Percentiles rank a stretch among this genome's conserved stretches.
phyloP scores from a whole-genome alignment of 2,329 filamentous ascomycete genomes.

The Fusarium redolens region DNA sequence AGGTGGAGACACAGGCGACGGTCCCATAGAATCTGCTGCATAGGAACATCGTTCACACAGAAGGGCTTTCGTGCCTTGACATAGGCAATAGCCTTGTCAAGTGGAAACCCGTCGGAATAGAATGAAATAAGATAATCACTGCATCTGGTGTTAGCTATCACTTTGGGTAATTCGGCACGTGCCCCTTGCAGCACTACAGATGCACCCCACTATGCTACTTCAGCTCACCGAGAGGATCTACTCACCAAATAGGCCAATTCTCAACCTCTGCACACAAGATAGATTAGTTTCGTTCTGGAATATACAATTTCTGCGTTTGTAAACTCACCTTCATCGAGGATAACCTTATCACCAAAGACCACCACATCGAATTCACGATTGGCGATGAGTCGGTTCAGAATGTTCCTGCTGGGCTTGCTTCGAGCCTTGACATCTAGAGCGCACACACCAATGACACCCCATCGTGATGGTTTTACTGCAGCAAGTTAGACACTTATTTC shows the following conservation, averaged over 20 bases:
- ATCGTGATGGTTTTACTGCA: constrained; percentile 66
- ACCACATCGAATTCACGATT: constrained; percentile 96
- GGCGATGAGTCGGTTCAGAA: constrained; percentile 89
- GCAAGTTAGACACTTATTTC: constrained; percentile 43
- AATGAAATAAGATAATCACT: constrained; percentile 96
- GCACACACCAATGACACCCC: constrained; percentile 87
- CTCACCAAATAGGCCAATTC: constrained; percentile 91
- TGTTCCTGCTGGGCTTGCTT: constrained; percentile 96
- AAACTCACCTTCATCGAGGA: constrained; percentile 83
- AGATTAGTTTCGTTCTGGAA: constrained; percentile 23
- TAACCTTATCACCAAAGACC: constrained; percentile 98
- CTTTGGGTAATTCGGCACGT: constrained; percentile 41
- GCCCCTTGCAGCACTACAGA: constrained; percentile 37
- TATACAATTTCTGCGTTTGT: not conserved
- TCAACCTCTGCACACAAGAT: constrained; percentile 72
- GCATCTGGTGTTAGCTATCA: constrained; percentile 35
- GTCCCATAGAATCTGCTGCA: constrained; percentile 98
- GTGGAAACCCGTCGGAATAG: constrained; percentile 95
- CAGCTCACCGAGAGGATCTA: constrained; percentile 49
- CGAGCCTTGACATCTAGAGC: constrained; percentile 95
- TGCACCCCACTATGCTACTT: constrained; percentile 48
- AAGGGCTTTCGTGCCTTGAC: constrained; percentile 93
- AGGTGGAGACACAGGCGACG: constrained; percentile 88
- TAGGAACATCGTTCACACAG: constrained; percentile 95
- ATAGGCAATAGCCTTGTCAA: constrained; percentile 97